Evolutionary conservation across 306 rosid species (phyloP).

Genomic region (Vigna nakashimae): DNA sequence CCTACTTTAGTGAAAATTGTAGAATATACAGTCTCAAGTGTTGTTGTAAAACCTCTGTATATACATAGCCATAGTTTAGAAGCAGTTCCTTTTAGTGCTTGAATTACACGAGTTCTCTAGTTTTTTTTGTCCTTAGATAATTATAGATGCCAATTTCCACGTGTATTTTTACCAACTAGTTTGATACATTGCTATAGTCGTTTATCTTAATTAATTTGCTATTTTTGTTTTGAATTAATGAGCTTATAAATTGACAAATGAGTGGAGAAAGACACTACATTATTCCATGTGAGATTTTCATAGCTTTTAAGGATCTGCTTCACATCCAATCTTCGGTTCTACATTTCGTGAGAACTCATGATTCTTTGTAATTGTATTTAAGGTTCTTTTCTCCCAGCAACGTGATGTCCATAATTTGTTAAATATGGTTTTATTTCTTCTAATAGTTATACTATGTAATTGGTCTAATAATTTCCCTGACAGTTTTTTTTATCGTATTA

Average conservation of each 20-base stretch:
- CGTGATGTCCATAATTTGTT: background rate
- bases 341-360: background rate
- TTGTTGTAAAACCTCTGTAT: constrained; percentile 65
- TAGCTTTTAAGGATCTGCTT: background rate
- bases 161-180: constrained; percentile 19
- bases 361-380: background rate
- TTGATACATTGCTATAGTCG: background rate
- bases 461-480: background rate
- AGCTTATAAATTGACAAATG: background rate
- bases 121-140: background rate
- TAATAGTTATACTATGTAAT: background rate
- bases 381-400: background rate
- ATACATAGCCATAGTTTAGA: constrained; percentile 68
- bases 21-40: constrained; percentile 49
- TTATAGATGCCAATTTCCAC: constrained; percentile 32
- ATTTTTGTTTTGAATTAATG: constrained; percentile 22
- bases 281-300: background rate
- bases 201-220: constrained; percentile 10
- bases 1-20: constrained; percentile 59
- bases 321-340: background rate
- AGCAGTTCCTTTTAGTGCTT: constrained; percentile 61
- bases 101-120: constrained; percentile 39
- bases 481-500: background rate
- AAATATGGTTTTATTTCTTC: background rate
- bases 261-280: background rate